Conservation (phyloP, 2,329 filamentous ascomycete genomes). For the Diaporthe sp. region DNA sequence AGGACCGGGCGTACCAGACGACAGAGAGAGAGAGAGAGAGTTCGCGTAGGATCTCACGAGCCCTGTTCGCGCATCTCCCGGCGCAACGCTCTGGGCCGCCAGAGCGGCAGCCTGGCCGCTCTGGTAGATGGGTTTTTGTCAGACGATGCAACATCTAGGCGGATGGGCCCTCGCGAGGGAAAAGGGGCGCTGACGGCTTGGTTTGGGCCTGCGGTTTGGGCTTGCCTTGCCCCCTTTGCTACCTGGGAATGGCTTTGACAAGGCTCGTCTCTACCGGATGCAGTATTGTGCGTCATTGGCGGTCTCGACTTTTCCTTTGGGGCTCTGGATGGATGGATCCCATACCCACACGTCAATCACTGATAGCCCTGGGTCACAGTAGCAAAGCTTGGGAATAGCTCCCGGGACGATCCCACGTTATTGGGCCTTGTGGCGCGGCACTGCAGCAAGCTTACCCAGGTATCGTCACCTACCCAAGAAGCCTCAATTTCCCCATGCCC, state of each 20-base stretch:
- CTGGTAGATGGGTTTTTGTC: neutral
- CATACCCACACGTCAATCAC: neutral
- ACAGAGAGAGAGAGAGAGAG: neutral
- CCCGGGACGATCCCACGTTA: slow-evolving; percentile 21
- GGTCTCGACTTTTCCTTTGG: slow-evolving; percentile 9
- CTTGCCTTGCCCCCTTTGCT: too few species aligned
- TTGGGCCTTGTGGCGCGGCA: slow-evolving; percentile 15
- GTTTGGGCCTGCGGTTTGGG: slow-evolving; percentile 2
- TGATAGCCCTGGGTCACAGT: neutral
- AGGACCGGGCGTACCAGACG: neutral
- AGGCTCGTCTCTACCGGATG: slow-evolving; percentile 25
- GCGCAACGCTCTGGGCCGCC: slow-evolving; percentile 12
- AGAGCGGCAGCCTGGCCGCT: neutral
- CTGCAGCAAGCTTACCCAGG: neutral
- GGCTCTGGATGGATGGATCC: neutral
- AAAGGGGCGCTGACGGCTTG: slow-evolving; percentile 10
- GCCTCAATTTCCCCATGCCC: slow-evolving; percentile 15
- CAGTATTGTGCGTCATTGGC: slow-evolving; percentile 28
- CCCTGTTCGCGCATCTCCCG: neutral
- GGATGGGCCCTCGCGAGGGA: neutral
- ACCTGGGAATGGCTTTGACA: too few species aligned
- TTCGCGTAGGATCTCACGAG: slow-evolving; percentile 13
- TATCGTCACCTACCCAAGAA: neutral
- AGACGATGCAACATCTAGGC: neutral
- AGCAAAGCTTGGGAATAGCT: slow-evolving; percentile 13